Evolutionary conservation across 192 early-diverging fungal genomes (phyloP), one percentile per base, ranked within the genome.

Genomic region (Globomyces pollinis-pini): DNA sequence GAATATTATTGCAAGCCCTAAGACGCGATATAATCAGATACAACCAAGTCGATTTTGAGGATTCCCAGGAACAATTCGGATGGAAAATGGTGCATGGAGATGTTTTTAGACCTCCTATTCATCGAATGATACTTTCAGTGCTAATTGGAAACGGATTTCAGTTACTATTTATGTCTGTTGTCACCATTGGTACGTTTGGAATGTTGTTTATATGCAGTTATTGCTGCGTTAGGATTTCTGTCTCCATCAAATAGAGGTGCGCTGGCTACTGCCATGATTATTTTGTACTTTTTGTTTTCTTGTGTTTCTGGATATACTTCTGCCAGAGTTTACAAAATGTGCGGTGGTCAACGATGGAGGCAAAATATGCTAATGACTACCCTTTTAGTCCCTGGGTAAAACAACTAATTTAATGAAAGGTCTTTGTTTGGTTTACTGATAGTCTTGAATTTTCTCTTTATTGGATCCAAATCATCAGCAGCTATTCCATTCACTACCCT

Each of bases 221-320:
- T 98, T 79, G 95, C 95, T 3, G 80, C 90, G 13, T 85, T 98
- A 49, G 95, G 95, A 11, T 98, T 98, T 80, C 79, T 98, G 57
- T 96, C 93, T 16, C 78, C 78, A 3, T 72, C 74, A 1, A 71
- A 87, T 71, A 83, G 95, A 36, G 95, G 95, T n/a, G 90, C 95
- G 1, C 71, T 98, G 42, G 80, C 84, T 5, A 95, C 93, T 0
- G 88, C 91, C 26, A 94, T 95, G 86, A 77, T 98, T 49, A 72
- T 93, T 38, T 89, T 95, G 60, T 96, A 90, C 67, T 88, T 98
- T 60, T 41, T 88, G 34, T 98, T 90, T 73, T 88, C 86, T 5
- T 79, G 81, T 33, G 76, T 89, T 41, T 86, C 93, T n/a, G 95
- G 95, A 11, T 96, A 86, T 65, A 76, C 86, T 39, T 91, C 93